Conservation (phyloP, 257 asterid genomes). For the Fraxinus anomala region DNA sequence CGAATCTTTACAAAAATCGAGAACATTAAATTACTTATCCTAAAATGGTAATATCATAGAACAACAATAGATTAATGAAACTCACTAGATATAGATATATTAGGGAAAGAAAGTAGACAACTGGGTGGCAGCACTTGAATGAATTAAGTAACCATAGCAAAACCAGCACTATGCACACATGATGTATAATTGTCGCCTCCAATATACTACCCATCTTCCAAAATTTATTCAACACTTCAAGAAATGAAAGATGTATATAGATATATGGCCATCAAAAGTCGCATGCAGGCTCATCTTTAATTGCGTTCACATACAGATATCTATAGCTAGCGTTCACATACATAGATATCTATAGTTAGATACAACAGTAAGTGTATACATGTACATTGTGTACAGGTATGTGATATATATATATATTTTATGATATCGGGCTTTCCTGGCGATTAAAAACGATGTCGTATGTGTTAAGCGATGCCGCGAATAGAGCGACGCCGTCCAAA, state of each 20-base stretch:
- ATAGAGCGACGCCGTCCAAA: not conserved
- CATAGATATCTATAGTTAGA: not conserved
- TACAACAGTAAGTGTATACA: too few species aligned
- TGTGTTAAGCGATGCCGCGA: not conserved
- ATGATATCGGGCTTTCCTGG: not conserved
- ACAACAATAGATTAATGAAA: not conserved
- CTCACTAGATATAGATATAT: constrained; percentile 72
- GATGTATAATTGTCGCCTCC: constrained; percentile 80
- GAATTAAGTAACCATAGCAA: constrained; percentile 74
- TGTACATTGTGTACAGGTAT: too few species aligned
- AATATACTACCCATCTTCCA: constrained; percentile 61
- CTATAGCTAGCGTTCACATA: not conserved
- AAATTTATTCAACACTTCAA: not conserved
- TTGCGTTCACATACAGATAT: not conserved
- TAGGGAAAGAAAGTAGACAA: constrained; percentile 68
- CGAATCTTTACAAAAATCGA: constrained; percentile 5
- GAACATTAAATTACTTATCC: not conserved
- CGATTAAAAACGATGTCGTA: not conserved
- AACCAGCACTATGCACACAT: constrained; percentile 71
- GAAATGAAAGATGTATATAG: not conserved
- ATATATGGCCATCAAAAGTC: not conserved
- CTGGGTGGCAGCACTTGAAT: constrained; percentile 53
- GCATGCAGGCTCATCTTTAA: not conserved
- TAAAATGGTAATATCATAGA: not conserved
- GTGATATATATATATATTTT: not conserved